These are phyloP conservation scores for Plasmodium reichenowi DNA, from an alignment of 169 alveolate species.

Conservation along the genomic window DNA sequence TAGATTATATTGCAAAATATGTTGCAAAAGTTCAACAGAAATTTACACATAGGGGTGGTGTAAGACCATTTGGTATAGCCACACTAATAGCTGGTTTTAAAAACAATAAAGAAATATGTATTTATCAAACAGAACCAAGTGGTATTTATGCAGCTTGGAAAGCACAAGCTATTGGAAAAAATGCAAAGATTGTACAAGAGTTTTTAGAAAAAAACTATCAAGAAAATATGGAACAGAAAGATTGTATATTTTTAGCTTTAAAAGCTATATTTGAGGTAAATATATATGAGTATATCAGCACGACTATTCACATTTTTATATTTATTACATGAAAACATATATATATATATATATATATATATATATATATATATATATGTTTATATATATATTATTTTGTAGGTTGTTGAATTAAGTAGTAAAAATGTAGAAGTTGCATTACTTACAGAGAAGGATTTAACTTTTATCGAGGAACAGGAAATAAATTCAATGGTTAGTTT, in stretches of 20 bases:
- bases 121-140: constrained; percentile 98
- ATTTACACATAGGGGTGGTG: constrained; percentile 98
- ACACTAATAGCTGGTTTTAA: constrained; percentile 96
- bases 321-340: background rate
- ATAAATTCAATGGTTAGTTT: constrained; percentile 76
- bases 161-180: constrained; percentile 98
- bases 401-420: constrained; percentile 90
- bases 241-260: constrained; percentile 92
- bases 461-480: constrained; percentile 79
- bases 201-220: constrained; percentile 95
- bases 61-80: constrained; percentile 99
- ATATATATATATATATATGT: constrained; percentile 16
- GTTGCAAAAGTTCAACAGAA: constrained; percentile 96
- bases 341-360: background rate
- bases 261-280: constrained; percentile 94
- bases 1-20: constrained; percentile 96
- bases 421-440: constrained; percentile 91
- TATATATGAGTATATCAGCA: background rate
- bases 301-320: background rate
- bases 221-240: constrained; percentile 92
- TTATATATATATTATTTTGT: constrained; percentile 9
- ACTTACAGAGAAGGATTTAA: constrained; percentile 83
- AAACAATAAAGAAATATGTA: constrained; percentile 90
- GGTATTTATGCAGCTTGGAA: constrained; percentile 98
- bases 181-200: constrained; percentile 95